Evolutionary conservation across 345 rosid genomes (phyloP).

Genomic region (Zanthoxylum bungeanum): DNA sequence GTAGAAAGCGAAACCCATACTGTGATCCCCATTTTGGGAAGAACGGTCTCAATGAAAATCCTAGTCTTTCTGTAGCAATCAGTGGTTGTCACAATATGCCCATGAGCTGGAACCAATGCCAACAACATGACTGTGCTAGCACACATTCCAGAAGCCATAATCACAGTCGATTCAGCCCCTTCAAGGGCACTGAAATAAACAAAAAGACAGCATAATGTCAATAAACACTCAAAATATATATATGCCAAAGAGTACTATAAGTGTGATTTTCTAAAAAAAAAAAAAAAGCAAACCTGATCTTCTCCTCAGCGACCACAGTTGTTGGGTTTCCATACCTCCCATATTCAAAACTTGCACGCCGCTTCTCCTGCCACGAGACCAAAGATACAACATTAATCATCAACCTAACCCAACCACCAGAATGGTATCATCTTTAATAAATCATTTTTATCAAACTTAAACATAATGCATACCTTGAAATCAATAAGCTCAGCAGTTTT

Average conservation of each 20-base stretch:
- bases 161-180: constrained; percentile 91
- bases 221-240: constrained; percentile 8
- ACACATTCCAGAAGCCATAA: constrained; percentile 98
- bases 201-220: not conserved
- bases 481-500: constrained; percentile 82
- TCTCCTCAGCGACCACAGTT: constrained; percentile 74
- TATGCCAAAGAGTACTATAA: not conserved
- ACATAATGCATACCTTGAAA: constrained; percentile 63
- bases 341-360: constrained; percentile 81
- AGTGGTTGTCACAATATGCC: constrained; percentile 89
- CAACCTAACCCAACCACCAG: not conserved
- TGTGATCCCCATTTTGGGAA: constrained; percentile 91
- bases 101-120: constrained; percentile 98
- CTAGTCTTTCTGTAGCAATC: constrained; percentile 96
- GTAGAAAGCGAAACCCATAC: constrained; percentile 39
- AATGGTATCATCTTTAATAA: not conserved
- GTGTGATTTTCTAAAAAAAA: not conserved
- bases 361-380: constrained; percentile 60
- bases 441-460: not conserved
- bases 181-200: constrained; percentile 73
- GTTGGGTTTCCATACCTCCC: constrained; percentile 99
- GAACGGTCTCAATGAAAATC: constrained; percentile 86
- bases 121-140: constrained; percentile 85
- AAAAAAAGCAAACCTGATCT: constrained; percentile 58
- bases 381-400: not conserved